phyloP scores from a whole-genome alignment of 805 yeast species.

The Ogataea paraovalis region DNA sequence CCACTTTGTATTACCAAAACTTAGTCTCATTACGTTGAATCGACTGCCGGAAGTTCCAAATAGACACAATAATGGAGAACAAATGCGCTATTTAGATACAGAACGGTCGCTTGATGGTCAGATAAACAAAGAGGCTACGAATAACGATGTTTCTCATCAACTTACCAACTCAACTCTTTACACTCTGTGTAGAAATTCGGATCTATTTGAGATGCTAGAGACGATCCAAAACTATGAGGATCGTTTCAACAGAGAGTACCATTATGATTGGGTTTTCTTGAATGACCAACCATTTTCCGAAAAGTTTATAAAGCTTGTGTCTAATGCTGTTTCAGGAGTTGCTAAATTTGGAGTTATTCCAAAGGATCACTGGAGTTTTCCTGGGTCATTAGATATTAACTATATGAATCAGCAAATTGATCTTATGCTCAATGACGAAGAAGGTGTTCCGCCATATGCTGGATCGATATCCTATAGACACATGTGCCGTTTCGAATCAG shows the following conservation, averaged over 20 bases:
- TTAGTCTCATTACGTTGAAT: neutral
- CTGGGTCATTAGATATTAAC: constrained; percentile 32
- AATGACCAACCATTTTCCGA: constrained; percentile 61
- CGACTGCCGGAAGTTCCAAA: neutral
- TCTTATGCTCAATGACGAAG: constrained; percentile 19
- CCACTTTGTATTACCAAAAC: neutral
- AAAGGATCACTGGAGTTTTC: constrained; percentile 64
- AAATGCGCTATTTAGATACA: neutral
- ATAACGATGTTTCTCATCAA: neutral
- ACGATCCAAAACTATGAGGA: constrained; percentile 63
- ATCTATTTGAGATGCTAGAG: constrained; percentile 50
- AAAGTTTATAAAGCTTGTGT: constrained; percentile 47
- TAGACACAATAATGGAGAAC: neutral
- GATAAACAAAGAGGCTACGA: neutral
- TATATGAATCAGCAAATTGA: constrained; percentile 19
- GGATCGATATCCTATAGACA: constrained; percentile 65
- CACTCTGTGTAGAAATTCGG: constrained; percentile 66
- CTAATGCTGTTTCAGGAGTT: constrained; percentile 53
- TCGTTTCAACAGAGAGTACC: constrained; percentile 53
- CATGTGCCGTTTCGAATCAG: constrained; percentile 88
- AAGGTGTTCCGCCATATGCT: constrained; percentile 54
- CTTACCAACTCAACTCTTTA: constrained; percentile 61
- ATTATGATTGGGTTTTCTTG: constrained; percentile 71
- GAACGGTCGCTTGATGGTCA: too few species aligned
- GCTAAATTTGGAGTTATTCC: constrained; percentile 63